Conservation (phyloP, 2,329 filamentous ascomycete species). For the Coleophoma crateriformis region DNA sequence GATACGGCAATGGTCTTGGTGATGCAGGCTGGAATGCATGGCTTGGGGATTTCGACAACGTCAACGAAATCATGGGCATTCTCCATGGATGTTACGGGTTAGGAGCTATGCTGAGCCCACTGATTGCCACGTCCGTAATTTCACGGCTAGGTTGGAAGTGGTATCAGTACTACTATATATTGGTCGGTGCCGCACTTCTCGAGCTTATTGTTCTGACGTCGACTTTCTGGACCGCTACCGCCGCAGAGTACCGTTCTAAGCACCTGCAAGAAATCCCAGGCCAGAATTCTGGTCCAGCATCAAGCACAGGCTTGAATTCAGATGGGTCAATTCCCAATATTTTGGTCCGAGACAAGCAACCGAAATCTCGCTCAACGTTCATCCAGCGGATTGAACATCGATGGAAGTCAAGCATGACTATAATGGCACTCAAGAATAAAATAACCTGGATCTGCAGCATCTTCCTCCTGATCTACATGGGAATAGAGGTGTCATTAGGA, state of each 20-base stretch:
- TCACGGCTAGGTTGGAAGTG: conserved; percentile 54
- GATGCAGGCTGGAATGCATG: conserved; percentile 53
- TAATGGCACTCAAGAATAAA: conserved; percentile 32
- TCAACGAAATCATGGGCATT: conserved; percentile 68
- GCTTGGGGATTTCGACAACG: conserved; percentile 56
- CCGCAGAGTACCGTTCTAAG: conserved; percentile 46
- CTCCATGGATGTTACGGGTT: conserved; percentile 66
- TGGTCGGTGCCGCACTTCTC: conserved; percentile 48
- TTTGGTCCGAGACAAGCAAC: background rate
- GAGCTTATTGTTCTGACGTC: conserved; percentile 45
- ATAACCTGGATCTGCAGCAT: conserved; percentile 66
- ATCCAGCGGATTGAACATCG: background rate
- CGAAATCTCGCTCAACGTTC: background rate
- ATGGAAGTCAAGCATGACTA: background rate
- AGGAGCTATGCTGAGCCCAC: conserved; percentile 61
- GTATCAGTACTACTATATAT: conserved; percentile 68
- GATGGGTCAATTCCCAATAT: conserved; percentile 14
- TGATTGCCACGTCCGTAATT: conserved; percentile 68
- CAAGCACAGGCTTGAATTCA: background rate
- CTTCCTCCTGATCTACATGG: conserved; percentile 76
- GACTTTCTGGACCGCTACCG: conserved; percentile 61
- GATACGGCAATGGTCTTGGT: conserved; percentile 64
- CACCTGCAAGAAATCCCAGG: conserved; percentile 36
- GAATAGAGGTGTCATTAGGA: conserved; percentile 67
- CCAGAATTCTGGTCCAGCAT: background rate